Conservation (phyloP, 1,139 yeast species). For the Ogataea hybrid region DNA sequence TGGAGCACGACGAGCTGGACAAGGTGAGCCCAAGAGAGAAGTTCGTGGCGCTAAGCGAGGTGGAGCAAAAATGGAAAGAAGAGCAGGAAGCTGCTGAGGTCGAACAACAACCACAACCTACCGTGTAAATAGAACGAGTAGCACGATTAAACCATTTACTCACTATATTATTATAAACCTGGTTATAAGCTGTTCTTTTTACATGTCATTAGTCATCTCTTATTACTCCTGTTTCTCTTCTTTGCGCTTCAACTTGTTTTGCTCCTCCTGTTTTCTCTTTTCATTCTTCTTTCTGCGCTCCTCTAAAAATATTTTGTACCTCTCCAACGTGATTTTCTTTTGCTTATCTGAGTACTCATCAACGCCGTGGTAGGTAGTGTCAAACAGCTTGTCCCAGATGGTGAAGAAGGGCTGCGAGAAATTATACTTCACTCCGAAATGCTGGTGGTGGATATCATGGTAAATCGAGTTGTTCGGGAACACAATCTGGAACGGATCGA, state of each 20-base stretch:
- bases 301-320: slow-evolving; percentile 59
- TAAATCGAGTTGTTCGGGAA: slow-evolving; percentile 96
- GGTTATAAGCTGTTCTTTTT: not conserved
- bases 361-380: slow-evolving; percentile 71
- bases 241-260: not conserved
- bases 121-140: slow-evolving; percentile 6
- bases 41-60: slow-evolving; percentile 57
- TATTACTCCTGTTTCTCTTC: not conserved
- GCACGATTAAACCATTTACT: not conserved
- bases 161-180: not conserved
- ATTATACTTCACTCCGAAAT: slow-evolving; percentile 90
- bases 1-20: slow-evolving; percentile 59
- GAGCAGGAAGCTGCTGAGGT: not conserved
- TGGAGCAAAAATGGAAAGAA: slow-evolving; percentile 37
- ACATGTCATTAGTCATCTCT: slow-evolving; percentile 4
- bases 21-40: slow-evolving; percentile 62
- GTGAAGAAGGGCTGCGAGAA: slow-evolving; percentile 97
- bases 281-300: slow-evolving; percentile 35
- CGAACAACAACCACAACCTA: slow-evolving; percentile 1
- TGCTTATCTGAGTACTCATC: slow-evolving; percentile 57
- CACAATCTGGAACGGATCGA: slow-evolving; percentile 79
- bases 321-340: slow-evolving; percentile 55
- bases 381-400: slow-evolving; percentile 77
- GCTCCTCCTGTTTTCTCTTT: slow-evolving; percentile 1
- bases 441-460: slow-evolving; percentile 97